Conservation (phyloP, 805 yeast genomes). For the Ogataea corticis region DNA sequence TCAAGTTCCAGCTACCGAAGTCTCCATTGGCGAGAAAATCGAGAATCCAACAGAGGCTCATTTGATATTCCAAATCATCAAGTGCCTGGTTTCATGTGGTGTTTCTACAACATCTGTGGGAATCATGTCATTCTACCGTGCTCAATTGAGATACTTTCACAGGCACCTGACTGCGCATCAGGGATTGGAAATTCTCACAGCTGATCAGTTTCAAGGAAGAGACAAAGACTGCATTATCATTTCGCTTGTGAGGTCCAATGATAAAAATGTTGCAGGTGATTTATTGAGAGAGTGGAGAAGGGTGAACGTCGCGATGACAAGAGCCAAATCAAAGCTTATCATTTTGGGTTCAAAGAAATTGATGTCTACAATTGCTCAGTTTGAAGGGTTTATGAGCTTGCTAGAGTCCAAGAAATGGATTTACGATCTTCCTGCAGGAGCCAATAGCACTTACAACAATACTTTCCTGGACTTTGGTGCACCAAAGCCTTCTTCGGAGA, state of each 20-base stretch:
- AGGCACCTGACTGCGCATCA: slow-evolving; percentile 32
- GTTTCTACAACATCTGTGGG: slow-evolving; percentile 66
- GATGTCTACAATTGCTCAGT: slow-evolving; percentile 48
- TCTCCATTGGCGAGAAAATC: slow-evolving; percentile 59
- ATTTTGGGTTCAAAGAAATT: slow-evolving; percentile 79
- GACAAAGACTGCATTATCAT: slow-evolving; percentile 91
- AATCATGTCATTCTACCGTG: slow-evolving; percentile 84
- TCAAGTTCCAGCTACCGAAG: slow-evolving; percentile 56
- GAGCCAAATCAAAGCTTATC: slow-evolving; percentile 82
- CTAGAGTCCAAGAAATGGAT: slow-evolving; percentile 64
- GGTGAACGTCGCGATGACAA: slow-evolving; percentile 89
- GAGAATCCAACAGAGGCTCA: slow-evolving; percentile 75
- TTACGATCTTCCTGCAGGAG: slow-evolving; percentile 50
- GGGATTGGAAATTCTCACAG: slow-evolving; percentile 79
- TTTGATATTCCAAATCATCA: slow-evolving; percentile 61
- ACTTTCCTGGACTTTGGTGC: slow-evolving; percentile 14
- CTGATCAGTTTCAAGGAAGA: slow-evolving; percentile 94
- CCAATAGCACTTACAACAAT: slow-evolving; percentile 37
- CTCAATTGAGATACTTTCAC: slow-evolving; percentile 62
- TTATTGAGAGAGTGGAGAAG: slow-evolving; percentile 87
- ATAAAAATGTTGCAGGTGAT: slow-evolving; percentile 65
- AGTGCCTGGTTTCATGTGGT: slow-evolving; percentile 58
- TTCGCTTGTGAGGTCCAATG: slow-evolving; percentile 84
- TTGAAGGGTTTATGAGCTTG: slow-evolving; percentile 60
- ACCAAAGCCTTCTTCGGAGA: not conserved